A percentile compares a stretch with the other conserved stretches of the same genome.
phyloP scores from a whole-genome alignment of 768 basidiomycete species.

The Serendipita vermifera region DNA sequence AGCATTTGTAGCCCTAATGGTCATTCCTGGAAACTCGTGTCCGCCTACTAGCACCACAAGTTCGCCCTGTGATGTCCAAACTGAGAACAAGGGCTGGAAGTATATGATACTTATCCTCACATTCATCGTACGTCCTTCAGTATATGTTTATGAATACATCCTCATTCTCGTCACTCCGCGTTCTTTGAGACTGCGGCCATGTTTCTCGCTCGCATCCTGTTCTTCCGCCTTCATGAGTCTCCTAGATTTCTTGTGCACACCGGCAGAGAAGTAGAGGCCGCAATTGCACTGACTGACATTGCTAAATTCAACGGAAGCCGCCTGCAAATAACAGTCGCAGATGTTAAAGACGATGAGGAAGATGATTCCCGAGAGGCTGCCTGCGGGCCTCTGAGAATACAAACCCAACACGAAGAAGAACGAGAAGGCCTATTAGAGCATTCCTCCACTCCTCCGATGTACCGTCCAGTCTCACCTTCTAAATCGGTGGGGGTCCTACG shows the following conservation, averaged over 20 bases:
- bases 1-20: conserved; percentile 61
- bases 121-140: conserved; percentile 52
- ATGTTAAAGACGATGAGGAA: conserved; percentile 40
- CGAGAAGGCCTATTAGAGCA: conserved; percentile 10
- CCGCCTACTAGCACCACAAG: conserved; percentile 27
- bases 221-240: conserved; percentile 90
- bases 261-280: conserved; percentile 70
- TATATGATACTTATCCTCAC: conserved; percentile 66
- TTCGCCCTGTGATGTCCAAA: conserved; percentile 47
- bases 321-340: conserved; percentile 50
- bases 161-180: conserved; percentile 8
- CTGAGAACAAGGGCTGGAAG: conserved; percentile 79
- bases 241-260: conserved; percentile 87
- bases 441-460: conserved; percentile 7
- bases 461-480: background rate
- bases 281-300: conserved; percentile 72
- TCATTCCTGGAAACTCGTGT: conserved; percentile 69
- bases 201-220: conserved; percentile 74
- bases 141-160: background rate
- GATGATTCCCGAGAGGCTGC: background rate
- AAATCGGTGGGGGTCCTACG: conserved; percentile 27
- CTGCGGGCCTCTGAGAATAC: background rate
- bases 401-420: conserved; percentile 9
- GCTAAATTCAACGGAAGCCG: conserved; percentile 74
- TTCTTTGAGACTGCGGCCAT: conserved; percentile 63